Base-by-base conservation (phyloP, 2,329 filamentous ascomycete species). In the Fusarium austroafricanum region DNA sequence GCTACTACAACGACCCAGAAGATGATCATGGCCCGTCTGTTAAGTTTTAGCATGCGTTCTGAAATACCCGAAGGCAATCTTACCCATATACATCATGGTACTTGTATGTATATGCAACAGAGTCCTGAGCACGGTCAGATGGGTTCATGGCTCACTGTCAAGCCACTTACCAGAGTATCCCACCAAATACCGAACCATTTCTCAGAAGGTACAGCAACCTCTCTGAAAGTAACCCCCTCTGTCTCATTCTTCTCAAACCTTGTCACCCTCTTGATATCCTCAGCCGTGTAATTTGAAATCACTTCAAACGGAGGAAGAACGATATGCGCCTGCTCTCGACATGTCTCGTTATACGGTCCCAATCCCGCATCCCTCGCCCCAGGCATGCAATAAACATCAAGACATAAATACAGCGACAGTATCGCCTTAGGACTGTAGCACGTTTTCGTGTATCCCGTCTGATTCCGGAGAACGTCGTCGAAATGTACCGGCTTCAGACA, bases 1-100 rank as follows among this genome's bases (percentile, higher is more conserved):
- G 72, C 68, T 11, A 81, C 60, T 2, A 83, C 80, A 2, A 71
- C 56, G 0, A 63, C 53, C 83, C 83, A 85, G 55, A 83, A 84
- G 1, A 73, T 51, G 10, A 79, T 68, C 71, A 83, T 79, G 6
- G 74, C 76, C 17, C 69, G 67, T 5, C 79, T 79, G 15, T 5
- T 4, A 0, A 8, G 0, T 0, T 10, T 74, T 6, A 70, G 67
- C 15, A 21, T 2, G 11, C 9, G 14, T 1, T 15, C 6, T 10
- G 3, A 0, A 2, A 29, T 18, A 3, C 0, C 6, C 0, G 6
- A 10, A 1, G 1, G 1, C 2, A 10, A 1, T 10, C 72, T n/a
- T 71, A 81, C 79, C 77, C 78, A 39, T 83, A 83, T 5, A 69
- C 20, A 9, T 71, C 67, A 57, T 84, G 82, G 31, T 77, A 65